phyloP scores from a whole-genome alignment of 768 basidiomycete species.

The Mycena sanguinolenta region DNA sequence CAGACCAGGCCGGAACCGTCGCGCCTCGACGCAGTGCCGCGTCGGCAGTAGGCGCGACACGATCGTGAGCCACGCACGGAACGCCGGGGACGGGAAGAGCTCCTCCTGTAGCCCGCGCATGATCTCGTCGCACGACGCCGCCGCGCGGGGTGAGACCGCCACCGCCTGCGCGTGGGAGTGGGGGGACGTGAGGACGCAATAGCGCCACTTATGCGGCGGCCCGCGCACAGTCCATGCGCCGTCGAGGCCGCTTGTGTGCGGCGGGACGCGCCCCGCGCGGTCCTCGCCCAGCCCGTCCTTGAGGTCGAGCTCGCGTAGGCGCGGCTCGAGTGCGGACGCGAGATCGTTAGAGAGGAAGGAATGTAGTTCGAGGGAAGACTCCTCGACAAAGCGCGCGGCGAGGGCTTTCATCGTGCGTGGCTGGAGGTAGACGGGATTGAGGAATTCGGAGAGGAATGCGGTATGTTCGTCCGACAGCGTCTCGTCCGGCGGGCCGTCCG shows the following conservation, averaged over 20 bases:
- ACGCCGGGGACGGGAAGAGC: conserved; percentile 84
- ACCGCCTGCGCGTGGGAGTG: conserved; percentile 57
- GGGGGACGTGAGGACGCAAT: conserved; percentile 71
- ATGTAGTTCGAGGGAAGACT: conserved; percentile 91
- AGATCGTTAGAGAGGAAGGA: conserved; percentile 83
- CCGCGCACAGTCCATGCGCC: conserved; percentile 81
- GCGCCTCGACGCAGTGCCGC: conserved; percentile 80
- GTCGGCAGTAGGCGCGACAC: conserved; percentile 82
- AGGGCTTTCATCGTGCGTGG: conserved; percentile 84
- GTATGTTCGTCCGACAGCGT: conserved; percentile 70
- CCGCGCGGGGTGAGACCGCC: conserved; percentile 64
- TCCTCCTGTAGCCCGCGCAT: conserved; percentile 80
- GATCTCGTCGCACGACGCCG: conserved; percentile 68
- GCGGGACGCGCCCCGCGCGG: conserved; percentile 69
- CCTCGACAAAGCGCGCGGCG: conserved; percentile 83
- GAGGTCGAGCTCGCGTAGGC: conserved; percentile 73
- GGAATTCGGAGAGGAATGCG: conserved; percentile 83
- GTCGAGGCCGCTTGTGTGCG: conserved; percentile 75
- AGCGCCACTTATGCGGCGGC: conserved; percentile 96
- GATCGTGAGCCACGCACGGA: conserved; percentile 89
- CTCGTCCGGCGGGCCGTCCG: conserved; percentile 62
- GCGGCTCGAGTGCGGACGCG: conserved; percentile 73
- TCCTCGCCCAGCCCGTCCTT: conserved; percentile 72
- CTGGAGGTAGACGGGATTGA: conserved; percentile 93
- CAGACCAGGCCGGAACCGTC: conserved; percentile 91